Evolutionary conservation across 208 protist genomes (phyloP), one percentile per base, ranked within the genome.

Genomic region (Crithidia sp.): DNA sequence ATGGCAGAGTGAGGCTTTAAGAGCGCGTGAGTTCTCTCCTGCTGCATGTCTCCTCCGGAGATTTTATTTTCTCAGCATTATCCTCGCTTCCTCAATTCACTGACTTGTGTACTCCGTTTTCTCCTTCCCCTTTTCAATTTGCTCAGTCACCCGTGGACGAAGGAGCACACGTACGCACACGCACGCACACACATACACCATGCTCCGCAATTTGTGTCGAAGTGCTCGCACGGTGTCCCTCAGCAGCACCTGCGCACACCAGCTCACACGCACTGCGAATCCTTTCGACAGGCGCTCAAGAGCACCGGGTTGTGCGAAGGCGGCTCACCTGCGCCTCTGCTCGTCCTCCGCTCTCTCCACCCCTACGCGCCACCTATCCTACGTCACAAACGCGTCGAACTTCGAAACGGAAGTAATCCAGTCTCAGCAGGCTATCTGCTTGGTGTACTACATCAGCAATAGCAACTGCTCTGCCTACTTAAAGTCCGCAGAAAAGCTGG

Each of bases 361-460:
- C 67, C 13, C 62, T 14, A 14, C 54, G 0, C 77, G 82, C 2
- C 19, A 14, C 19, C 50, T 81, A 5, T 67, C 72, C 7, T 86
- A 90, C 67, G 85, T 87, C n/a, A 84, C 81, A 12, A 85, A 77
- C 67, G 84, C 92, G 8, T 64, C 86, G 10, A 93, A 78, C 50
- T 96, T 96, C 72, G 86, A 94, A 17, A 74, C 67, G 39, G 86
- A 96, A 71, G 92, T 96, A 43, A 71, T 96, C 56, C 88, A 96
- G 71, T 96, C 92, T 0, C 88, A 96, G 78, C 90, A 96, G 54
- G 92, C 92, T 9, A 91, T 96, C 61, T 96, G 92, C 67, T 74
- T 96, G 10, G 71, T 96, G 8, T 96, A 94, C 67, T 76, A 93
- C 66, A 80, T 93, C 37, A 75, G 75, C 19, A 82, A 85, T 45